Evolutionary conservation across 495 filamentous ascomycete genomes (phyloP), one percentile per base, ranked within the genome.

Genomic region (Trichoderma virens): DNA sequence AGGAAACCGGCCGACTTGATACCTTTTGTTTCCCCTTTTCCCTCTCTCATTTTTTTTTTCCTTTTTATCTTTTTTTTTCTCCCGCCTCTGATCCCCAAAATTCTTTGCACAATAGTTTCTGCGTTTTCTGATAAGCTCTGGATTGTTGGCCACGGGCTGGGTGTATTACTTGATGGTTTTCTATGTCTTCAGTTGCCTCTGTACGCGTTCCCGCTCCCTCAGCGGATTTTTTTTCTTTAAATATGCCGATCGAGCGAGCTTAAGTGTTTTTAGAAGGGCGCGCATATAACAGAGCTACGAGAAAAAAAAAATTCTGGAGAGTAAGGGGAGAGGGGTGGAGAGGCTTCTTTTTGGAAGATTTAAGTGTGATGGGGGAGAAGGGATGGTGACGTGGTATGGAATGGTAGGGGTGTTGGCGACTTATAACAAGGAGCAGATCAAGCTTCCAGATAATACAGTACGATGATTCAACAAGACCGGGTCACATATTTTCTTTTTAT

Each of bases 11-110:
- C 51, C 51, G 51, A 56, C 51, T 56, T 30, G 51, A 56, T 56
- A 56, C 51, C 51, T 56, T 56, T 56, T 47, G 43, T 20, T 47
- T 47, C 43, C 20, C 43, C 43, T 56, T 51, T 56, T 56, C 25
- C 51, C 27, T 28, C 20, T 56, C 20, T 56, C n/a, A 27, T 64
- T 65, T 47, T 68, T 67, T 64, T 59, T 67, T 62, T 64, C 68
- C 56, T 35, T 62, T 67, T 60, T 35, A 35, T 1, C 13, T 35
- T 70, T 67, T 68, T 68, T 64, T 69, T 72, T 45, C 14, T 18
- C 27, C 25, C 51, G 25, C 51, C 25, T 30, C 51, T 30, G 51
- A 56, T 56, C 51, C 70, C 70, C 74, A 74, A 75, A 70, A 62
- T 67, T 68, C 51, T 35, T 59, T 65, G 64, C 62, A 63, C 64